Conservation (phyloP, 2,329 filamentous ascomycete species). For the Apiospora sp. region DNA sequence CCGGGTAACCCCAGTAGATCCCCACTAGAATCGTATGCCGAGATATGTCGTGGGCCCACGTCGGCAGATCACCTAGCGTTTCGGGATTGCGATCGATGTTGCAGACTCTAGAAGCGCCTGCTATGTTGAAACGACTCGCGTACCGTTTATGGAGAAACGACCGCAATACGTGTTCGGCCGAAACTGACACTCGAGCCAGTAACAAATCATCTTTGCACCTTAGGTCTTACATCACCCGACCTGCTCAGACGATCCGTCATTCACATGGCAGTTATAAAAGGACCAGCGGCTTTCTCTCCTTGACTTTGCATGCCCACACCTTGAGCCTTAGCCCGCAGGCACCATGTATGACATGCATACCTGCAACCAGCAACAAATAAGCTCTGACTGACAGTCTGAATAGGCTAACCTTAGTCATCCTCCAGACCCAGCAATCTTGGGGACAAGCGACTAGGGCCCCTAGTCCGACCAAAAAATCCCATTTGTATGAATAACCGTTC, state of each 20-base stretch:
- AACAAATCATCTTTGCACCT: background rate
- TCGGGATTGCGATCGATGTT: slow-evolving; percentile 21
- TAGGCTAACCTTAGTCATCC: background rate
- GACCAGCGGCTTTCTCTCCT: background rate
- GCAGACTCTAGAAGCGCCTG: slow-evolving; percentile 10
- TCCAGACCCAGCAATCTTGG: background rate
- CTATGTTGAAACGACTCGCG: slow-evolving; percentile 18
- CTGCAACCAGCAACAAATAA: background rate
- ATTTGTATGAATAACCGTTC: too few relatives aligned
- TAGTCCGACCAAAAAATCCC: background rate
- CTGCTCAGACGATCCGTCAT: background rate
- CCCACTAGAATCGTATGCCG: slow-evolving; percentile 9
- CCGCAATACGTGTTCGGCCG: background rate
- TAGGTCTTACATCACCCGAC: background rate
- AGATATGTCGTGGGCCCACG: slow-evolving; percentile 6
- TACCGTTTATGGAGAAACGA: slow-evolving; percentile 17
- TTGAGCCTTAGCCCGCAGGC: too few relatives aligned
- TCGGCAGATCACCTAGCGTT: slow-evolving; percentile 7
- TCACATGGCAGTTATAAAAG: slow-evolving; percentile 2
- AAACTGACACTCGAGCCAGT: background rate
- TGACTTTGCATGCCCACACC: background rate
- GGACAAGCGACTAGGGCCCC: background rate
- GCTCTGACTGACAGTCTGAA: background rate
- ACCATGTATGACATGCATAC: background rate
- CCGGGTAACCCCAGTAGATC: background rate